phyloP scores from a whole-genome alignment of 192 early-diverging fungal species.

The Pilaira anomala region DNA sequence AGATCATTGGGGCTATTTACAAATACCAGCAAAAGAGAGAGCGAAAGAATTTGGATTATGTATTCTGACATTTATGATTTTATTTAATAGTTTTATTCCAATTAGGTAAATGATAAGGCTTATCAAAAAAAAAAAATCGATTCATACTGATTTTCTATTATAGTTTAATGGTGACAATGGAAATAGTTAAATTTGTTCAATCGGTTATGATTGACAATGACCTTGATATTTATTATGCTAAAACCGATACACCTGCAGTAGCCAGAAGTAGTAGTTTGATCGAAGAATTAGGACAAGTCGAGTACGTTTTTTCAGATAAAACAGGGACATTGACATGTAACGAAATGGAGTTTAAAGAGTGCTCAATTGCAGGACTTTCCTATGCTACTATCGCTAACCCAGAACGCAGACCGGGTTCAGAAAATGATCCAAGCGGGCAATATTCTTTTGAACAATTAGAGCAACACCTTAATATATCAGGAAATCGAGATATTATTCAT shows the following conservation, averaged over 20 bases:
- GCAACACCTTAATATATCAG: slow-evolving; percentile 51
- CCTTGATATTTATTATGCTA: slow-evolving; percentile 94
- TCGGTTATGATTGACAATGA: slow-evolving; percentile 86
- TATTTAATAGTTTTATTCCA: slow-evolving; percentile 99
- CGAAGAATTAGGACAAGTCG: slow-evolving; percentile 91
- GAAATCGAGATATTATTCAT: slow-evolving; percentile 63
- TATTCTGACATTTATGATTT: slow-evolving; percentile 94
- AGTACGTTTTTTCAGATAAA: slow-evolving; percentile 62
- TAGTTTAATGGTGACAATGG: slow-evolving; percentile 96
- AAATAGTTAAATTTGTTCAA: slow-evolving; percentile 92
- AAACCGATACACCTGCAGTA: slow-evolving; percentile 86
- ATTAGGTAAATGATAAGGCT: slow-evolving; percentile 58
- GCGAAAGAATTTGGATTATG: slow-evolving; percentile 71
- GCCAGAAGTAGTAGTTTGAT: slow-evolving; percentile 85
- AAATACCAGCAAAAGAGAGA: slow-evolving; percentile 12
- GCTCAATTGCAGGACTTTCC: slow-evolving; percentile 84
- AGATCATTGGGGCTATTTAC: slow-evolving; percentile 38
- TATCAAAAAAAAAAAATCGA: background rate
- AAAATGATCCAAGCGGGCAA: slow-evolving; percentile 59
- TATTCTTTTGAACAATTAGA: slow-evolving; percentile 61
- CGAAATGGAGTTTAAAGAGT: slow-evolving; percentile 76
- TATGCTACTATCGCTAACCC: slow-evolving; percentile 90
- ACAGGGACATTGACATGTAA: slow-evolving; percentile 37
- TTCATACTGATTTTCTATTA: background rate
- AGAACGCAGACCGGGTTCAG: slow-evolving; percentile 67